phyloP scores from a whole-genome alignment of 1,139 yeast species.

The Yamadazyma sp. region DNA sequence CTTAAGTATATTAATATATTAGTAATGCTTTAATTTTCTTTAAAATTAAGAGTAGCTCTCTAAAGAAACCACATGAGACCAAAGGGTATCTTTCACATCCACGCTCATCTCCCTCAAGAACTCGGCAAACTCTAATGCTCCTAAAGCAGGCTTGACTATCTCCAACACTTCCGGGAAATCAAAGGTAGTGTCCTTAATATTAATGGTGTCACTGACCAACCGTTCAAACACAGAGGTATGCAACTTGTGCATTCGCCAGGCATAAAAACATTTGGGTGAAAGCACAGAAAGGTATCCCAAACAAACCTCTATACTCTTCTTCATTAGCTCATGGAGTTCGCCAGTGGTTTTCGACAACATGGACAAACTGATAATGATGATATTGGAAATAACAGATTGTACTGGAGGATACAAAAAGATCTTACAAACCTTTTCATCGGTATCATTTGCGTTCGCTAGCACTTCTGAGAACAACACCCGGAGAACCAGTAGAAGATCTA shows the following conservation, averaged over 20 bases:
- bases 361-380: slow-evolving; percentile 1
- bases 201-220: not conserved
- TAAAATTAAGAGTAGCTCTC: too few relatives aligned
- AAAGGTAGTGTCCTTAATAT: not conserved
- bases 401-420: not conserved
- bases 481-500: not conserved
- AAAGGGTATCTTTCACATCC: slow-evolving; percentile 4
- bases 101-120: slow-evolving; percentile 2
- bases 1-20: not conserved
- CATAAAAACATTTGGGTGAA: slow-evolving; percentile 5
- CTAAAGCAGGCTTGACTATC: slow-evolving; percentile 3
- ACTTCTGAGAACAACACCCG: not conserved
- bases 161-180: not conserved
- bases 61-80: slow-evolving; percentile 6
- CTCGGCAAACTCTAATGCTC: slow-evolving; percentile 4
- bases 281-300: slow-evolving; percentile 3
- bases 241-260: slow-evolving; percentile 9
- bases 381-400: slow-evolving; percentile 4
- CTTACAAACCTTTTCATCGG: not conserved
- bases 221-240: slow-evolving; percentile 3
- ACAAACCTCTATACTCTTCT: slow-evolving; percentile 1
- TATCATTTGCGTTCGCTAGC: not conserved
- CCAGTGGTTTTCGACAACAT: slow-evolving; percentile 4
- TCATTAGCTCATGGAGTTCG: not conserved
- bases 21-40: too few relatives aligned